Percentiles rank a stretch among this genome's conserved stretches.
phyloP scores from a whole-genome alignment of 441 rosid genomes.

The Arabidopsis hybrid region DNA sequence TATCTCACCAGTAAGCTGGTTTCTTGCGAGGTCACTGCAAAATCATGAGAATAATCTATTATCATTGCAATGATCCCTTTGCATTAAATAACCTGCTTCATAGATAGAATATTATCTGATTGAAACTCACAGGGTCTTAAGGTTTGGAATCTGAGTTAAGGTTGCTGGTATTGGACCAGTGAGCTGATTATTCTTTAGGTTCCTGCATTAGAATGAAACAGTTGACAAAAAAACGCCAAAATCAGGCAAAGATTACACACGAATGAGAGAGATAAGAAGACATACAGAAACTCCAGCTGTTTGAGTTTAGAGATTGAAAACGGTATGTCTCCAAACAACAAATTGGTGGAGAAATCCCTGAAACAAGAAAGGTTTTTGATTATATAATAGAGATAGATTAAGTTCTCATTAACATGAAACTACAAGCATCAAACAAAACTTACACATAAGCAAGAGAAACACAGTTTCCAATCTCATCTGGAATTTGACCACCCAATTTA shows the following conservation, averaged over 20 bases:
- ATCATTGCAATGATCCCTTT: not conserved
- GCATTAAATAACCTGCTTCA: not conserved
- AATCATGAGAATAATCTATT: not conserved
- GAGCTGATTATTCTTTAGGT: constrained; percentile 81
- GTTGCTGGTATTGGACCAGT: constrained; percentile 94
- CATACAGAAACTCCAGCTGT: constrained; percentile 76
- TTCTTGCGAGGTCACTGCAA: constrained; percentile 82
- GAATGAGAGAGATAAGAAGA: not conserved
- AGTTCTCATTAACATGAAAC: not conserved
- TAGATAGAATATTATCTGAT: not conserved
- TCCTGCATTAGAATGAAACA: constrained; percentile 49
- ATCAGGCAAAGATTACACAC: not conserved
- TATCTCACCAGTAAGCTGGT: constrained; percentile 84
- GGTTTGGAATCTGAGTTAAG: constrained; percentile 85
- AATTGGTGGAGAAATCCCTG: constrained; percentile 83
- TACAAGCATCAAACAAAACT: not conserved
- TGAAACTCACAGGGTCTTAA: constrained; percentile 79
- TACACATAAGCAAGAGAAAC: constrained; percentile 53
- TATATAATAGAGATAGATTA: not conserved
- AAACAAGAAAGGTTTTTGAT: not conserved
- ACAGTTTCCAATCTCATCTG: constrained; percentile 78
- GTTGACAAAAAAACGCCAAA: not conserved
- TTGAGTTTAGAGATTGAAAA: constrained; percentile 88
- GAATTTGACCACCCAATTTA: constrained; percentile 81
- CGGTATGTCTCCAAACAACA: constrained; percentile 81